phyloP scores from a whole-genome alignment of 331 rosid genomes.

The Spiraea crenata region DNA sequence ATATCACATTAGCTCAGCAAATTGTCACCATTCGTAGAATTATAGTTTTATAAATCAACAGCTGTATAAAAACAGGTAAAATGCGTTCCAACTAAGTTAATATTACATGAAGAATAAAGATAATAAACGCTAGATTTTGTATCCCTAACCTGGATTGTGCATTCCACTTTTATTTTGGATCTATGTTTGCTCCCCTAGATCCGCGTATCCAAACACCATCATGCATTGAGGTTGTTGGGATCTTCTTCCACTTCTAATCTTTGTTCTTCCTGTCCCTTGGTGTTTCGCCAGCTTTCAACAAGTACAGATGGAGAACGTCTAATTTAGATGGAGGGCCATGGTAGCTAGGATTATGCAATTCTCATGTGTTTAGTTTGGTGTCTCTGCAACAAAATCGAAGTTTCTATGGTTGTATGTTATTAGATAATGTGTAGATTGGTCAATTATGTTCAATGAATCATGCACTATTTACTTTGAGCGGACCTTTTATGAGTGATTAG shows the following conservation, averaged over 20 bases:
- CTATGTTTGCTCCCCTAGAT: conserved; percentile 18
- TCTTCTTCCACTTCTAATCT: conserved; percentile 17
- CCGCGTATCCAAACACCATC: conserved; percentile 38
- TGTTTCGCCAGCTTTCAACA: conserved; percentile 22
- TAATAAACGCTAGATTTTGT: conserved; percentile 21
- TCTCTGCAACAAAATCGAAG: background rate
- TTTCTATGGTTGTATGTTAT: too few relatives aligned
- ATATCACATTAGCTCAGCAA: background rate
- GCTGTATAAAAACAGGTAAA: too few relatives aligned
- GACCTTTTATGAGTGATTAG: too few relatives aligned
- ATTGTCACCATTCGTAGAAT: background rate
- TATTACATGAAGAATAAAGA: conserved; percentile 27
- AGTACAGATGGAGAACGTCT: background rate
- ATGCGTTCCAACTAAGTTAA: conserved; percentile 3
- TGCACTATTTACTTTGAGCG: too few relatives aligned
- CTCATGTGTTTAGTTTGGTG: background rate
- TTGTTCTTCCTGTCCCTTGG: conserved; percentile 19
- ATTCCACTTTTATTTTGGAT: background rate
- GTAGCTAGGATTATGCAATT: conserved; percentile 3
- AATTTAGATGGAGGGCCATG: background rate
- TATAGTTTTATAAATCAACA: too few relatives aligned
- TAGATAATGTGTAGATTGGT: background rate
- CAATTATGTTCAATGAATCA: too few relatives aligned
- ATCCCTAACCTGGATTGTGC: conserved; percentile 21
- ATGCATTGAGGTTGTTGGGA: conserved; percentile 18